These are phyloP conservation scores for Xanthoparmelia taractica DNA, from an alignment of 495 filamentous ascomycete genomes.

Conservation along the genomic window DNA sequence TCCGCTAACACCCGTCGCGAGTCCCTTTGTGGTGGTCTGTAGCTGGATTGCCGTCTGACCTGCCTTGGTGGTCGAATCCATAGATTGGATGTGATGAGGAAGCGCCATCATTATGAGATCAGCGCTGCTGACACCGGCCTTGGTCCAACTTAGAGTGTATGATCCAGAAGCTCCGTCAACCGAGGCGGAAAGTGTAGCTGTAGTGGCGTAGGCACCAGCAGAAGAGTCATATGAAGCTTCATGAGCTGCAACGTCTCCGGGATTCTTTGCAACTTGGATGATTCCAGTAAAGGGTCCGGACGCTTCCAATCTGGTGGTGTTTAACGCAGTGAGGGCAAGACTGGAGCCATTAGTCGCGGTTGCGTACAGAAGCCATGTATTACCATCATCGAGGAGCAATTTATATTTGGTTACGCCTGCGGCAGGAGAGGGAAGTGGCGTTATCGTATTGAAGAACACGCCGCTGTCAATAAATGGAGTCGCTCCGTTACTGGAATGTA, in stretches of 20 bases:
- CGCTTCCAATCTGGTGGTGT: constrained; percentile 43
- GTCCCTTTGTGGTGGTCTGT: constrained; percentile 80
- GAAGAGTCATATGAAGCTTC: constrained; percentile 67
- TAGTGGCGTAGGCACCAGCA: constrained; percentile 64
- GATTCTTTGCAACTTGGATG: constrained; percentile 75
- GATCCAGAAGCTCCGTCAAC: constrained; percentile 53
- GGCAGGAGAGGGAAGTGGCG: constrained; percentile 46
- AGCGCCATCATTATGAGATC: constrained; percentile 77
- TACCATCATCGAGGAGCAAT: constrained; percentile 60
- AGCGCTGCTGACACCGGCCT: constrained; percentile 36
- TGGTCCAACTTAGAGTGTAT: constrained; percentile 57
- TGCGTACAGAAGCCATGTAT: constrained; percentile 74
- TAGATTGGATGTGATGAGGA: constrained; percentile 75
- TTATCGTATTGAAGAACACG: constrained; percentile 65
- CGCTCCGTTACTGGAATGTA: constrained; percentile 36
- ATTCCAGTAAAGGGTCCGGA: constrained; percentile 52
- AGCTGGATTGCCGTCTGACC: constrained; percentile 53
- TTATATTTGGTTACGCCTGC: constrained; percentile 70
- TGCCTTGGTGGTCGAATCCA: constrained; percentile 50
- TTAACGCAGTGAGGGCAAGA: constrained; percentile 42
- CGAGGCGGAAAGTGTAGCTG: constrained; percentile 56
- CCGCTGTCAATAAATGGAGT: constrained; percentile 66
- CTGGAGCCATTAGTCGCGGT: constrained; percentile 42
- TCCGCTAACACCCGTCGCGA: constrained; percentile 61
- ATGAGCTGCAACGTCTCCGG: constrained; percentile 43